Percentiles rank a stretch among this genome's conserved stretches.
Conservation (phyloP, 129 eudicot species). For the Kitagawia praeruptora region DNA sequence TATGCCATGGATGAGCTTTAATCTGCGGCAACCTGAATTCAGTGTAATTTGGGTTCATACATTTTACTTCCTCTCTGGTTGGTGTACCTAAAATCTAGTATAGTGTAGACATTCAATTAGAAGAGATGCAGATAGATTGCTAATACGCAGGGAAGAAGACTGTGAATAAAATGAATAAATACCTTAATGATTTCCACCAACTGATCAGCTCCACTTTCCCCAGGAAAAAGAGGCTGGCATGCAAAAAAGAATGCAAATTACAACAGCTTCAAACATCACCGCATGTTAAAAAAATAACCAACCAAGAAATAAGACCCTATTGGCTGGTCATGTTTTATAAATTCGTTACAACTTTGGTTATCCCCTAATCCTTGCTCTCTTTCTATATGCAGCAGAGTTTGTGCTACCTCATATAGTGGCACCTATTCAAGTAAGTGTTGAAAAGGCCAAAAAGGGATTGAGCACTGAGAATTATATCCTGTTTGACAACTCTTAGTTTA, state of each 20-base stretch:
- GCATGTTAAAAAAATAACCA: background rate
- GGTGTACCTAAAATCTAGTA: slow-evolving; percentile 86
- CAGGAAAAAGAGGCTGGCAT: slow-evolving; percentile 92
- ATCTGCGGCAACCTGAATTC: slow-evolving; percentile 96
- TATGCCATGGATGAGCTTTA: slow-evolving; percentile 99
- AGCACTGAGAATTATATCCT: background rate
- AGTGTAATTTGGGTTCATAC: slow-evolving; percentile 95
- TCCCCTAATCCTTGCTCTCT: background rate
- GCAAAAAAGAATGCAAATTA: slow-evolving; percentile 8
- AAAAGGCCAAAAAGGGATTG: background rate
- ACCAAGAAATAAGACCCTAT: background rate
- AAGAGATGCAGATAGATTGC: background rate
- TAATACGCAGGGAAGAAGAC: background rate
- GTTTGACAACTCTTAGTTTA: background rate
- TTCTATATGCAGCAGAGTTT: background rate
- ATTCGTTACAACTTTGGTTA: background rate
- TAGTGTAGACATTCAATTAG: background rate
- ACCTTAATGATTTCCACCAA: slow-evolving; percentile 93
- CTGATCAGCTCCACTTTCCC: slow-evolving; percentile 98
- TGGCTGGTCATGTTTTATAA: background rate
- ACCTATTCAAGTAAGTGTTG: background rate
- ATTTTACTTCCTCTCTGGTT: slow-evolving; percentile 93
- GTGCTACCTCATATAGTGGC: background rate
- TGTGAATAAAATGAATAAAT: background rate
- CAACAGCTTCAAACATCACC: background rate